Conservation (phyloP, 805 yeast species). For the Candida bentonensis region DNA sequence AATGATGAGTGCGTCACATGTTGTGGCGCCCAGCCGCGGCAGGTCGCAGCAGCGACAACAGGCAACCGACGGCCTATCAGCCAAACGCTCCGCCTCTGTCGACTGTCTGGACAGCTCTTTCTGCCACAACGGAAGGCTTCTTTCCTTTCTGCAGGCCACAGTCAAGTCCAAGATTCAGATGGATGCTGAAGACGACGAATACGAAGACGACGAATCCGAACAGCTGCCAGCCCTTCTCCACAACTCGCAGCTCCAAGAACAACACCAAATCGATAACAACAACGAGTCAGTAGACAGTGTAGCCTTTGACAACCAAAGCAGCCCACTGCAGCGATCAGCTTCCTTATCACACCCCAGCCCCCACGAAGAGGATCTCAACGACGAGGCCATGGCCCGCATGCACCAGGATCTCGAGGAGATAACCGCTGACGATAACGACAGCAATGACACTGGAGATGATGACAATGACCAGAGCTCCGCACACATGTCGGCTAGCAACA, state of each 20-base stretch:
- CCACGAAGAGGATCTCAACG: background rate
- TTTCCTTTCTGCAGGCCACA: constrained; percentile 1
- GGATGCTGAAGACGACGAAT: background rate
- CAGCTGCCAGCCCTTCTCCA: background rate
- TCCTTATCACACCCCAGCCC: background rate
- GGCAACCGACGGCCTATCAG: background rate
- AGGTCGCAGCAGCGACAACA: background rate
- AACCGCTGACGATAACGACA: background rate
- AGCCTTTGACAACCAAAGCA: background rate
- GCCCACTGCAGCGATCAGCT: background rate
- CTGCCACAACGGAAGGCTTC: background rate
- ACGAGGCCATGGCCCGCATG: too few relatives aligned
- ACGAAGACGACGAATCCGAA: background rate
- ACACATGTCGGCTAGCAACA: background rate
- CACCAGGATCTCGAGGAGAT: background rate
- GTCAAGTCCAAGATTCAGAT: background rate
- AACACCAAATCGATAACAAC: too few relatives aligned
- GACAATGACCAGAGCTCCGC: background rate
- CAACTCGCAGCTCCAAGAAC: background rate
- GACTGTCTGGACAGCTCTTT: background rate
- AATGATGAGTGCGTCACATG: constrained; percentile 1
- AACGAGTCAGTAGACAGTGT: background rate
- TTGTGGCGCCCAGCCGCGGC: background rate
- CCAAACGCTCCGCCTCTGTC: background rate
- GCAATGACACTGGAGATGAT: background rate